Percentiles rank a stretch among this genome's conserved stretches.
These are phyloP conservation scores for Astrephomene gubernaculifera DNA, from an alignment of 139 green algal species.

Conservation along the genomic window DNA sequence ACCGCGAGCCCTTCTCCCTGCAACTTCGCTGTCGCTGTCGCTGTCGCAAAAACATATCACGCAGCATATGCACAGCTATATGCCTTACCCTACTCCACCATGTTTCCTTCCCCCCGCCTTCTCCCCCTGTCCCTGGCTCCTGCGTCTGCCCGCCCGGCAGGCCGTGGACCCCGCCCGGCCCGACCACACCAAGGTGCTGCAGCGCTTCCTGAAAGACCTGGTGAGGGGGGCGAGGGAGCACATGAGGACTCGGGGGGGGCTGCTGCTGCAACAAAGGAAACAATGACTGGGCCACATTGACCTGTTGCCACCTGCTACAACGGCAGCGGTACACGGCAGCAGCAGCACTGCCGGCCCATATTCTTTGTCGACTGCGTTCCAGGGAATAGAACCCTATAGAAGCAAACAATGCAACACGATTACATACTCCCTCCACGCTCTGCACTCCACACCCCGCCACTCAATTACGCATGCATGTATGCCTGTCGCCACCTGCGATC, in stretches of 20 bases:
- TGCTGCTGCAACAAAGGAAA: too few species aligned
- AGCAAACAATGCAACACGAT: neutral
- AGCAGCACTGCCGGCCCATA: neutral
- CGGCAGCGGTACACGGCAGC: neutral
- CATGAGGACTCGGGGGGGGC: too few species aligned
- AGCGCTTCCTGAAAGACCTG: constrained; percentile 46
- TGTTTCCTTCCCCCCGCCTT: neutral
- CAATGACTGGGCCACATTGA: too few species aligned
- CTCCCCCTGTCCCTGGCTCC: neutral
- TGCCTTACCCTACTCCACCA: neutral
- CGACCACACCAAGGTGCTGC: constrained; percentile 44
- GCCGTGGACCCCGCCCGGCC: constrained; percentile 14
- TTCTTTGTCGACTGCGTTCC: neutral
- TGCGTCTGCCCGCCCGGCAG: neutral
- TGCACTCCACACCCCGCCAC: neutral
- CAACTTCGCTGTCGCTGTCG: too few species aligned
- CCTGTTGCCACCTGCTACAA: neutral
- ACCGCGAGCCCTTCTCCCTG: too few species aligned
- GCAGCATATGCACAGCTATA: too few species aligned
- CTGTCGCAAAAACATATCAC: too few species aligned
- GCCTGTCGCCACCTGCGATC: neutral
- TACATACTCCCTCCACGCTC: neutral
- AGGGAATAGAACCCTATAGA: neutral
- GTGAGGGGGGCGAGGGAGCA: too few species aligned
- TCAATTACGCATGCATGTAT: too few species aligned